Evolutionary conservation across 768 basidiomycete genomes (phyloP).

Genomic region (Psilocybe cyanescens): DNA sequence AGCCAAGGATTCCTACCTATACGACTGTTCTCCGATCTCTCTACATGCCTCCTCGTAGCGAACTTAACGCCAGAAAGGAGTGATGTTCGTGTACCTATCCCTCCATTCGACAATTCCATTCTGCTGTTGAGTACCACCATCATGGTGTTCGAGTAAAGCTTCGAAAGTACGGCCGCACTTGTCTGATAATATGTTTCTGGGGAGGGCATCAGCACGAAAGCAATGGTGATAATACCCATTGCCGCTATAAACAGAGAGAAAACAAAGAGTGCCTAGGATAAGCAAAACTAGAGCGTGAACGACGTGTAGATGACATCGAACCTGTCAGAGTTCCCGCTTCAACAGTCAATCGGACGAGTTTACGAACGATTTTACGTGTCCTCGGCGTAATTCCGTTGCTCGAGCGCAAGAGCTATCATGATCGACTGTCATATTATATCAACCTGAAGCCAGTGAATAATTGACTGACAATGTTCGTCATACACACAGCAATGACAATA

Average conservation of each 20-base stretch:
- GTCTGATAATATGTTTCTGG: constrained; percentile 1
- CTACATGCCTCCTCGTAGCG: neutral
- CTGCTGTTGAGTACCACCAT: constrained; percentile 14
- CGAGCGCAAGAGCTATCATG: neutral
- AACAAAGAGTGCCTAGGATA: neutral
- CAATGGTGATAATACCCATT: constrained; percentile 3
- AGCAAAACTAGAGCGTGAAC: neutral
- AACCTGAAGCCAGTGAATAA: neutral
- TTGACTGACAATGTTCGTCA: constrained; percentile 9
- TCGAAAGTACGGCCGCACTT: constrained; percentile 3
- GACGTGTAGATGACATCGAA: neutral
- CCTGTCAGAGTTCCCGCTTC: constrained; percentile 14
- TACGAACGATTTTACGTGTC: constrained; percentile 5
- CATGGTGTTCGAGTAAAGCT: constrained; percentile 15
- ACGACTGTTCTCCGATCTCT: no score
- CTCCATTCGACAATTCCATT: constrained; percentile 2
- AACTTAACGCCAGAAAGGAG: neutral
- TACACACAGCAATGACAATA: constrained; percentile 10
- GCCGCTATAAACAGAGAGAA: neutral
- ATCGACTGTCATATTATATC: no score
- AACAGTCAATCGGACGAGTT: constrained; percentile 7
- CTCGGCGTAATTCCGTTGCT: neutral
- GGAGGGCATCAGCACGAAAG: neutral
- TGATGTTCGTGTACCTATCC: neutral
- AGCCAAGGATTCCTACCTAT: neutral